Evolutionary conservation across 2,329 filamentous ascomycete species (phyloP), one percentile per base, ranked within the genome.

Genomic region (Apiospora rasikravindrae): DNA sequence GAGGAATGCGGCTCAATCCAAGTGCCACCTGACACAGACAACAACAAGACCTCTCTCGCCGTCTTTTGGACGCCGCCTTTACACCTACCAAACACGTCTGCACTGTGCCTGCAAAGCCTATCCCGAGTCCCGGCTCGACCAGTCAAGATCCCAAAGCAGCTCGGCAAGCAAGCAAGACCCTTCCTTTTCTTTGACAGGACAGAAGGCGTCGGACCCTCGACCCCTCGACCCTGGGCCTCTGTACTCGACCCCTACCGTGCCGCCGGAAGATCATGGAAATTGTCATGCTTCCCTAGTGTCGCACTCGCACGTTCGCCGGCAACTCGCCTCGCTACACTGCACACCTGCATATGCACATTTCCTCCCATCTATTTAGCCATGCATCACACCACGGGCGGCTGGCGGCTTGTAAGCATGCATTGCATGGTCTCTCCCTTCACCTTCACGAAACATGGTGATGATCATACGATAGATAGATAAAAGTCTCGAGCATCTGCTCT

Each of bases 41-140:
- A 37, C 33, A 37, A 7, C 5, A 64, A 64, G 40, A 24, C 57
- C 40, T 40, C 33, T 64, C 40, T n/a, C 33, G 40, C 57, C 33
- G 40, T 40, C n/a, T 64, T n/a, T 19, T 64, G 29, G 57, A 64
- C 57, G 57, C 57, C 57, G 57, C 57, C 57, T 64, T 64, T 40
- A 64, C 22, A 49, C 19, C 45, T n/a, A n/a, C 45, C 45, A 49
- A n/a, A 8, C 19, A 19, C n/a, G 22, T 33, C 53, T 61, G 29
- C 53, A 61, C 53, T 61, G 53, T 61, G 16, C 29, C 29, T 19
- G 29, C 29, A 37, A 61, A 29, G 10, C 24, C 29, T 61, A 61
- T 37, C 29, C 53, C 29, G 45, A 37, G 14, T 13, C 51, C 51
- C 29, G 11, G 22, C n/a, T 10, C 47, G 7, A 47, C 51, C 51